Conservation (phyloP, 768 basidiomycete genomes). For the Pholiota conissans region DNA sequence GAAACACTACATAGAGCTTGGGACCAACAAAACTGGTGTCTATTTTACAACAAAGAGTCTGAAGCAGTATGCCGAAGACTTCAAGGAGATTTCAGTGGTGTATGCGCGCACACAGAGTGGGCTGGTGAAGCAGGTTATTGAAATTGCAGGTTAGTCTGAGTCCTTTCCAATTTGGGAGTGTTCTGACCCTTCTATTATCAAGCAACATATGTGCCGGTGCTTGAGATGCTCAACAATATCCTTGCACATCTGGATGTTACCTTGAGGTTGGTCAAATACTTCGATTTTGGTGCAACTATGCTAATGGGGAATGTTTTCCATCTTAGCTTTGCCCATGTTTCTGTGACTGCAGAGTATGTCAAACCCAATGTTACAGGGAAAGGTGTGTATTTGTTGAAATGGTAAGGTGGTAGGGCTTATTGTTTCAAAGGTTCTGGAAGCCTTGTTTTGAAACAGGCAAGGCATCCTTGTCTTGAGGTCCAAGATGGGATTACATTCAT, state of each 20-base stretch:
- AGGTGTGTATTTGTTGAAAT: constrained; percentile 45
- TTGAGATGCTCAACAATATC: constrained; percentile 81
- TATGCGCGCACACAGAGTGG: constrained; percentile 78
- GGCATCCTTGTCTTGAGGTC: constrained; percentile 96
- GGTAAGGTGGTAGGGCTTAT: not conserved
- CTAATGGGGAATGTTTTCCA: not conserved
- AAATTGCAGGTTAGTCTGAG: constrained; percentile 73
- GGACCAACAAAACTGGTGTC: constrained; percentile 81
- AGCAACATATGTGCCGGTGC: constrained; percentile 91
- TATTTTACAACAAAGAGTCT: constrained; percentile 84
- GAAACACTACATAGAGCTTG: constrained; percentile 79
- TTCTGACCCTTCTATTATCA: constrained; percentile 8
- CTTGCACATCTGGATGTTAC: constrained; percentile 93
- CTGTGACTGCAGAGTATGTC: constrained; percentile 84
- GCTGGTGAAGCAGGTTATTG: constrained; percentile 90
- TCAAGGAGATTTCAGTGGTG: constrained; percentile 59
- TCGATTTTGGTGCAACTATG: not conserved
- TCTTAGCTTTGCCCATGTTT: constrained; percentile 88
- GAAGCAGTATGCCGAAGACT: constrained; percentile 71
- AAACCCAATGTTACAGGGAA: constrained; percentile 80
- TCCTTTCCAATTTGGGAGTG: not conserved
- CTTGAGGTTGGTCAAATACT: constrained; percentile 57
- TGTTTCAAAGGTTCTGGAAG: constrained; percentile 68
- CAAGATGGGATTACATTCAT: constrained; percentile 97
- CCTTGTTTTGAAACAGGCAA: constrained; percentile 78